Evolutionary conservation across 2,329 filamentous ascomycete genomes (phyloP).

Genomic region (Aspergillus bombycis): DNA sequence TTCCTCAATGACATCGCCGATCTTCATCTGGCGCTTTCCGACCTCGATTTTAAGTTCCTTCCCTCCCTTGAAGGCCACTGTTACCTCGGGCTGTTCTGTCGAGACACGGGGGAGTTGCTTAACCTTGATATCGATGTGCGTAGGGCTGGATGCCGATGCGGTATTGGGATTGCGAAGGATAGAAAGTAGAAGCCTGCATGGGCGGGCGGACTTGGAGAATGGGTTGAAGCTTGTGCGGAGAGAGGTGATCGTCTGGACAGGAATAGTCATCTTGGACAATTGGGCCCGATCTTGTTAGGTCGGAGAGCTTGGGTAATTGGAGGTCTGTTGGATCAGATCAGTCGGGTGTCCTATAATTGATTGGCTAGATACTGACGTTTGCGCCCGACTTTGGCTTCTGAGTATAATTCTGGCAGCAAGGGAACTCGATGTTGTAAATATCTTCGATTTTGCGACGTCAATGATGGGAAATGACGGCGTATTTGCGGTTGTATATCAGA

Average conservation of each 20-base stretch:
- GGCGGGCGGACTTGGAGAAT: conserved; percentile 77
- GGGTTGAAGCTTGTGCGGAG: conserved; percentile 90
- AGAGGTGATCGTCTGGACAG: conserved; percentile 61
- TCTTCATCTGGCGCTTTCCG: conserved; percentile 75
- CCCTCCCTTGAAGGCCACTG: conserved; percentile 92
- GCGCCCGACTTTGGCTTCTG: neutral
- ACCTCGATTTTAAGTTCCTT: conserved; percentile 84
- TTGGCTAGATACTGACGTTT: neutral
- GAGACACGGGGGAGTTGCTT: conserved; percentile 73
- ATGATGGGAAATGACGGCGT: neutral
- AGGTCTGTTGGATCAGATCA: neutral
- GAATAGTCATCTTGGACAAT: conserved; percentile 38
- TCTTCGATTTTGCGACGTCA: neutral
- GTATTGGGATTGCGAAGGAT: conserved; percentile 82
- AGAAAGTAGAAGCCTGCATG: conserved; percentile 85
- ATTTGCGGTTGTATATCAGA: neutral
- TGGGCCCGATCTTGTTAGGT: conserved; percentile 3
- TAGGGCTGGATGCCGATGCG: conserved; percentile 73
- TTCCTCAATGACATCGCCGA: conserved; percentile 85
- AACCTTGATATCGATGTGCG: conserved; percentile 75
- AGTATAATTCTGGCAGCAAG: too few relatives aligned
- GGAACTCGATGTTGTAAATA: neutral
- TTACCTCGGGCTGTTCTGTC: conserved; percentile 68
- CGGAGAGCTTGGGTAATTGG: neutral
- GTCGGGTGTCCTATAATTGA: neutral